phyloP scores from a whole-genome alignment of 2,329 filamentous ascomycete genomes.

The Monosporascus sp. region DNA sequence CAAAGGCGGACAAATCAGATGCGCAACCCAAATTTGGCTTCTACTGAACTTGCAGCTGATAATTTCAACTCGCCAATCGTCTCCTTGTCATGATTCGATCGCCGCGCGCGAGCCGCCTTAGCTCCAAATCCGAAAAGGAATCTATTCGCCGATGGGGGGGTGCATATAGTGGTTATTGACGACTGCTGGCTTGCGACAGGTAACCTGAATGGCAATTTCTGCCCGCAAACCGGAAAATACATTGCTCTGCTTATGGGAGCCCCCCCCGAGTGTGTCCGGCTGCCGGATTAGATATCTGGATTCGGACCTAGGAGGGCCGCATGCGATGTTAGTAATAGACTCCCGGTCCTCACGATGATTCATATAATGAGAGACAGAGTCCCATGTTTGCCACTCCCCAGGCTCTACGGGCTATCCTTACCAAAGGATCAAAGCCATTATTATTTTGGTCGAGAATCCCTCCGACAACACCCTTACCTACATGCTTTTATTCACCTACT shows the following conservation, averaged over 20 bases:
- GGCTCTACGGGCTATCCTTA: no score
- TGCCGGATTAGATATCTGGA: no score
- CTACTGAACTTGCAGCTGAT: slow-evolving; percentile 11
- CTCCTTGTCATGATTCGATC: neutral
- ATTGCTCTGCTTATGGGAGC: no score
- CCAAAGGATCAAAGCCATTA: no score
- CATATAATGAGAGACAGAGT: no score
- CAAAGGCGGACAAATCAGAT: slow-evolving; percentile 10
- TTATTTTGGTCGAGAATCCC: no score
- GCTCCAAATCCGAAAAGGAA: neutral
- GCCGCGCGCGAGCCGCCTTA: neutral
- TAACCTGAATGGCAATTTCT: neutral
- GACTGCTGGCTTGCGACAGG: neutral
- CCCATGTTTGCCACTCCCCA: no score
- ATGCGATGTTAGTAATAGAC: no score
- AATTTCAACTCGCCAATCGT: slow-evolving; percentile 19
- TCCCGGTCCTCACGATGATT: no score
- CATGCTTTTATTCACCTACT: neutral
- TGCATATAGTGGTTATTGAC: neutral
- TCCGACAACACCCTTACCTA: neutral
- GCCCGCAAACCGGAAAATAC: no score
- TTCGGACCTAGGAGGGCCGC: no score
- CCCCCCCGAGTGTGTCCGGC: no score
- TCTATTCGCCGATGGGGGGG: neutral
- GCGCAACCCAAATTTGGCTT: slow-evolving; percentile 14